Base-by-base conservation (phyloP, 2,329 filamentous ascomycete genomes). In the Cadophora luteo-olivacea region DNA sequence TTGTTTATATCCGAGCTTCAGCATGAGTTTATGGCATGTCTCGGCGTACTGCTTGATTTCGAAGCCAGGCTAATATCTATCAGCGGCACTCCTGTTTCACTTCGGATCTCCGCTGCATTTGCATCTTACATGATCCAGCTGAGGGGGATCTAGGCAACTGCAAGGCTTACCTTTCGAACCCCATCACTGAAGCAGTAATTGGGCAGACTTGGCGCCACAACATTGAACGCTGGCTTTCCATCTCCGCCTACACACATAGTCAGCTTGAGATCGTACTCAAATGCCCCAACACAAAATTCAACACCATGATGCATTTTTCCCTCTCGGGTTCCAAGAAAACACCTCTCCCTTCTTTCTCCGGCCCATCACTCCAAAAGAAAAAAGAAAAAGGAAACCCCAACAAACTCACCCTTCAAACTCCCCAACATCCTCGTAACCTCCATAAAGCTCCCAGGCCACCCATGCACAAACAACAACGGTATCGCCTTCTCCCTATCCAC, bases 401-500 rank as follows among this genome's bases (percentile, higher is more conserved):
- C 12, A 16, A 2, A 60, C 55, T n/a, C n/a, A 60, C 55, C 55
- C 4, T n/a, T n/a, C 55, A 60, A 55, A 25, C 55, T 14, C 55
- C 55, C 36, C 3, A 93, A 79, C 60, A 92, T 79, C 76, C 91
- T 91, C 22, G 80, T 79, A 2, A 87, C 88, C 78, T 92, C 89
- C 60, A 90, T 75, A 74, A 91, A 91, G 72, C 85, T 89, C 1
- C 91, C 90, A 0, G 90, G 90, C 86, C 87, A 69, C 1, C 76
- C 91, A 24, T 92, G 90, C n/a, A 84, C 82, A 76, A 92, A 92
- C 0, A 92, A 77, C 36, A 92, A 75, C 0, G 91, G 90, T 52
- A 92, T 86, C 1, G 88, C 87, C 16, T 14, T 41, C 51, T 64
- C 54, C 24, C 82, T 81, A 29, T 29, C 29, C 1, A 82, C 72